phyloP scores from a whole-genome alignment of 139 green algal genomes.

The Deuterostichococcus epilithicus region DNA sequence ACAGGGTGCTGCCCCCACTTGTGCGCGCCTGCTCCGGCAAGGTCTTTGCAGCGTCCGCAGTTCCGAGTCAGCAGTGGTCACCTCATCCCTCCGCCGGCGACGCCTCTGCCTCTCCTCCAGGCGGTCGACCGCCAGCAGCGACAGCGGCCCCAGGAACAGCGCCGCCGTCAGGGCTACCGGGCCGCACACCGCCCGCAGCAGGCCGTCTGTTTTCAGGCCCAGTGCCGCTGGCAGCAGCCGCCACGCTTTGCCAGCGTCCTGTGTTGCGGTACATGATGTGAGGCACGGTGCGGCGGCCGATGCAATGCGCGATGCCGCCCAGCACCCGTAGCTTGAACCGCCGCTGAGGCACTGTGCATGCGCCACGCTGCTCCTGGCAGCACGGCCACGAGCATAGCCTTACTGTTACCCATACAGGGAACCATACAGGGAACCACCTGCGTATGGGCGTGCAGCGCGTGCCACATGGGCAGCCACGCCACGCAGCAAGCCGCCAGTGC shows the following conservation, averaged over 20 bases:
- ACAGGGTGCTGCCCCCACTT: too few species aligned
- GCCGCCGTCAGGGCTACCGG: conserved; percentile 36
- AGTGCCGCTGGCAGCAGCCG: conserved; percentile 23
- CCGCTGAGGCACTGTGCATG: background rate
- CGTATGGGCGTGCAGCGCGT: conserved; percentile 8
- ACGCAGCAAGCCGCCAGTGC: conserved; percentile 12
- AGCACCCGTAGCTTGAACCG: background rate
- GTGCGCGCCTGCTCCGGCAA: too few species aligned
- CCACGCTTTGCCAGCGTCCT: background rate
- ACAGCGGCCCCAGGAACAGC: conserved; percentile 48
- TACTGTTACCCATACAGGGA: background rate
- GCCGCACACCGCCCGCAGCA: conserved; percentile 12
- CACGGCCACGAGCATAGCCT: background rate
- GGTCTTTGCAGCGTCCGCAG: too few species aligned
- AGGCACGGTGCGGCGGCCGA: background rate
- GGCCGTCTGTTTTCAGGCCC: conserved; percentile 21
- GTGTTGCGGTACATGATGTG: too few species aligned
- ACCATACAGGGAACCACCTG: background rate
- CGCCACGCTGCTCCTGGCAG: background rate
- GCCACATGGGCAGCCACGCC: conserved; percentile 33
- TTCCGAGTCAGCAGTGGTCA: background rate
- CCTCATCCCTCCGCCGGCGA: background rate
- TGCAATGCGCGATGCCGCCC: background rate
- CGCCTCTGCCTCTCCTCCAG: background rate
- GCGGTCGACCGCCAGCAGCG: conserved; percentile 2